phyloP scores from a whole-genome alignment of 169 alveolate genomes.

The Plasmodium vivax region DNA sequence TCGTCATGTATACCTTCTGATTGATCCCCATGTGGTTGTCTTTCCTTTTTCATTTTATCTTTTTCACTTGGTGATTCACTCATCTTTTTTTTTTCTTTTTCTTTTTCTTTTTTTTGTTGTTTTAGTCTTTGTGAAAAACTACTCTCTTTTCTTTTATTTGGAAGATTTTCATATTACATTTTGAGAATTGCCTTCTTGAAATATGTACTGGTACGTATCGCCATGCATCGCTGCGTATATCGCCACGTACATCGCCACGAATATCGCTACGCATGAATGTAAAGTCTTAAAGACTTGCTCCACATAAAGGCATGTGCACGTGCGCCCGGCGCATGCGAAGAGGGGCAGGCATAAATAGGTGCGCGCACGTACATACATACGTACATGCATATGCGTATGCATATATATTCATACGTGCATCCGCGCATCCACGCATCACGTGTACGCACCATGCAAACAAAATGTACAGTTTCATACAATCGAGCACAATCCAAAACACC shows the following conservation, averaged over 20 bases:
- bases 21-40: background rate
- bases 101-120: background rate
- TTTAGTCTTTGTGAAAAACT: background rate
- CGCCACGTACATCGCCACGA: background rate
- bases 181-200: background rate
- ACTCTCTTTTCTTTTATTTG: slow-evolving; percentile 3
- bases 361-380: background rate
- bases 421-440: background rate
- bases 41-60: slow-evolving; percentile 19
- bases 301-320: background rate
- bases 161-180: slow-evolving; percentile 24
- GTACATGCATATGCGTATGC: background rate
- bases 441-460: background rate
- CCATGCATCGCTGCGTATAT: background rate
- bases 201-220: background rate
- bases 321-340: background rate
- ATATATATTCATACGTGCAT: background rate
- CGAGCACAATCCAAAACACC: background rate
- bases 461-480: background rate
- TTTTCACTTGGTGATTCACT: slow-evolving; percentile 6
- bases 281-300: background rate
- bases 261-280: background rate
- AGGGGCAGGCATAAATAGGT: background rate
- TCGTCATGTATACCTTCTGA: background rate
- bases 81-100: slow-evolving; percentile 8